phyloP scores from a whole-genome alignment of 2,329 filamentous ascomycete genomes.

The Aspergillus viridinutans region DNA sequence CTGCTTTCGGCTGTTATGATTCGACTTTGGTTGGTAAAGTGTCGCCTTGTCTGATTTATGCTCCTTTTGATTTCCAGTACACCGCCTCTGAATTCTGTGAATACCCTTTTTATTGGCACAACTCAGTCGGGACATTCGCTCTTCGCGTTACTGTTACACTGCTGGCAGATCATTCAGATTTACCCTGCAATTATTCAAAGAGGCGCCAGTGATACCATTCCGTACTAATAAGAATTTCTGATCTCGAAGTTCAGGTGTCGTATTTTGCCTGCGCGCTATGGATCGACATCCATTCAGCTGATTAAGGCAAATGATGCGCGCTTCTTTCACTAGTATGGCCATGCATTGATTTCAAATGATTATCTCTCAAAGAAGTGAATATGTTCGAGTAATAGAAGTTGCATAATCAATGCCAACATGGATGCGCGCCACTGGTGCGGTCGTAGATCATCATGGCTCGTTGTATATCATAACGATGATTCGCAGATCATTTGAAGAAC shows the following conservation, averaged over 20 bases:
- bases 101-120: not conserved
- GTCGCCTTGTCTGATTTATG: not conserved
- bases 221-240: not conserved
- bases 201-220: constrained; percentile 4
- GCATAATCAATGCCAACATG: constrained; percentile 12
- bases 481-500: constrained; percentile 2
- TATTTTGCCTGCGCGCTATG: not conserved
- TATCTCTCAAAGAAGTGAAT: constrained; percentile 9
- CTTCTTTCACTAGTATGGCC: not conserved
- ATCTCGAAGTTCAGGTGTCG: not conserved
- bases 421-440: constrained; percentile 10
- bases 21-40: not conserved
- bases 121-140: not conserved
- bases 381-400: constrained; percentile 10
- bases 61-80: not conserved
- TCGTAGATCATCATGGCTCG: constrained; percentile 21
- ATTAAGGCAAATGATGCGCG: not conserved
- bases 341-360: not conserved
- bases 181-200: not conserved
- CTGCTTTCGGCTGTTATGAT: constrained; percentile 1
- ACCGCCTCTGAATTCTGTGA: not conserved
- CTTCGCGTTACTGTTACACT: not conserved
- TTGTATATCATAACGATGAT: constrained; percentile 16
- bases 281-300: not conserved
- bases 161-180: not conserved